A percentile compares a stretch with the other conserved stretches of the same genome.
Evolutionary conservation across 441 rosid species (phyloP).

Genomic region (Caryocar brasiliense): DNA sequence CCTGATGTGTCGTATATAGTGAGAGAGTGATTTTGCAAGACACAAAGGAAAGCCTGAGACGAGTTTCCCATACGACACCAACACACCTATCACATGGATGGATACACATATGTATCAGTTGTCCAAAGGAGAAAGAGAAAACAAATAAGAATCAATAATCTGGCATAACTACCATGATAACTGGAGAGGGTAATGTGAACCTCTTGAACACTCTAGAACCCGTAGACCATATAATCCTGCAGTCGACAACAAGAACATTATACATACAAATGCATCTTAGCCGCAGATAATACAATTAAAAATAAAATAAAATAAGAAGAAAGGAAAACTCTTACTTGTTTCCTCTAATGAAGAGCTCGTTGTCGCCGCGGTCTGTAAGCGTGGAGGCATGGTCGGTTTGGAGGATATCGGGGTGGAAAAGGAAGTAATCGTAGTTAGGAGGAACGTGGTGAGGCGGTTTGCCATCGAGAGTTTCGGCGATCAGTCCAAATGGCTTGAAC

Average conservation of each 20-base stretch:
- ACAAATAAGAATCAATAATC: too few species aligned
- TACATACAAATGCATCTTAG: background rate
- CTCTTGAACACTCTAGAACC: slow-evolving; percentile 78
- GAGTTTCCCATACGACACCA: slow-evolving; percentile 73
- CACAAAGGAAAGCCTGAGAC: slow-evolving; percentile 66
- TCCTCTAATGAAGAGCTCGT: slow-evolving; percentile 85
- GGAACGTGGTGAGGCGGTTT: slow-evolving; percentile 31
- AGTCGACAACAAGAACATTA: background rate
- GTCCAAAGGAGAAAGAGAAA: too few species aligned
- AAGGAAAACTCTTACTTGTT: slow-evolving; percentile 39
- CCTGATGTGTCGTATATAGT: slow-evolving; percentile 72
- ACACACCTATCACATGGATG: slow-evolving; percentile 54
- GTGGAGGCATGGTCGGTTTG: slow-evolving; percentile 22
- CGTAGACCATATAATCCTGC: slow-evolving; percentile 73
- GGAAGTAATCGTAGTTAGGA: slow-evolving; percentile 67
- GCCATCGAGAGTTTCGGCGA: slow-evolving; percentile 81
- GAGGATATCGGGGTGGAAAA: slow-evolving; percentile 58
- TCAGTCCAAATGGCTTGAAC: slow-evolving; percentile 85
- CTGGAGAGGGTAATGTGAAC: slow-evolving; percentile 62
- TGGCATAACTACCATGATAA: slow-evolving; percentile 49
- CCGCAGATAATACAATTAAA: background rate
- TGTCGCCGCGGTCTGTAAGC: slow-evolving; percentile 41
- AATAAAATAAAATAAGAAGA: background rate
- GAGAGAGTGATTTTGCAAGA: slow-evolving; percentile 58
- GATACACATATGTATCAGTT: too few species aligned